phyloP scores from a whole-genome alignment of 1,284 basidiomycete genomes.

The Bjerkandera adusta region DNA sequence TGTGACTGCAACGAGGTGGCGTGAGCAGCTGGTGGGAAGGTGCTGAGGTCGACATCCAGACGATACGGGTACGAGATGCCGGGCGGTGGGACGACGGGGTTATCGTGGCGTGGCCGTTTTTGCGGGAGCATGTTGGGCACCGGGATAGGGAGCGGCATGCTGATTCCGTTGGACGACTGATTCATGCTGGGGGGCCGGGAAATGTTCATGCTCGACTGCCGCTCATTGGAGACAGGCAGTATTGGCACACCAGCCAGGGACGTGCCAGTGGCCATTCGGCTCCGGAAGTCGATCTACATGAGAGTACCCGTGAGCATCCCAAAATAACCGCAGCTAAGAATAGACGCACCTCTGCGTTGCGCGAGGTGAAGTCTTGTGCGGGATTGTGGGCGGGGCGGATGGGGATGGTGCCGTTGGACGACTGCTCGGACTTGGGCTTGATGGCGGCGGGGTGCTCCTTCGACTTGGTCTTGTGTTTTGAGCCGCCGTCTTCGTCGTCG shows the following conservation, averaged over 20 bases:
- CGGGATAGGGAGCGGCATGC: conserved; percentile 14
- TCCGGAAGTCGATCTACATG: conserved; percentile 9
- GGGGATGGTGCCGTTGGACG: conserved; percentile 21
- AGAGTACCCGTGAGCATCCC: no score
- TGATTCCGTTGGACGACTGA: conserved; percentile 11
- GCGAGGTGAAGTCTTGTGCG: conserved; percentile 19
- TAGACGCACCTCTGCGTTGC: conserved; percentile 21
- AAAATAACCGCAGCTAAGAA: background rate
- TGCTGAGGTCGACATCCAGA: conserved; percentile 27
- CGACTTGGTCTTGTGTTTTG: conserved; percentile 21
- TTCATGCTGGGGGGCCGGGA: conserved; percentile 14
- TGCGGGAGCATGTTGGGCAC: conserved; percentile 4
- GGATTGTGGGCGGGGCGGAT: conserved; percentile 22
- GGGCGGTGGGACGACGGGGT: conserved; percentile 16
- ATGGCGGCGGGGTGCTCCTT: conserved; percentile 16
- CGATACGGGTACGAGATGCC: conserved; percentile 26
- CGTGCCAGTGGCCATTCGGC: background rate
- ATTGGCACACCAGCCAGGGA: conserved; percentile 13
- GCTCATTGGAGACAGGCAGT: conserved; percentile 32
- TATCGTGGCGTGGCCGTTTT: conserved; percentile 24
- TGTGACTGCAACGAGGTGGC: conserved; percentile 19
- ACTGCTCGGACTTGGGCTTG: background rate
- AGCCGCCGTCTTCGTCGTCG: conserved; percentile 36
- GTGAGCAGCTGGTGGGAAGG: conserved; percentile 17
- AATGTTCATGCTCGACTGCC: conserved; percentile 21